These are phyloP conservation scores for Phlegmacium glaucopus DNA, from an alignment of 768 basidiomycete species.

Conservation along the genomic window DNA sequence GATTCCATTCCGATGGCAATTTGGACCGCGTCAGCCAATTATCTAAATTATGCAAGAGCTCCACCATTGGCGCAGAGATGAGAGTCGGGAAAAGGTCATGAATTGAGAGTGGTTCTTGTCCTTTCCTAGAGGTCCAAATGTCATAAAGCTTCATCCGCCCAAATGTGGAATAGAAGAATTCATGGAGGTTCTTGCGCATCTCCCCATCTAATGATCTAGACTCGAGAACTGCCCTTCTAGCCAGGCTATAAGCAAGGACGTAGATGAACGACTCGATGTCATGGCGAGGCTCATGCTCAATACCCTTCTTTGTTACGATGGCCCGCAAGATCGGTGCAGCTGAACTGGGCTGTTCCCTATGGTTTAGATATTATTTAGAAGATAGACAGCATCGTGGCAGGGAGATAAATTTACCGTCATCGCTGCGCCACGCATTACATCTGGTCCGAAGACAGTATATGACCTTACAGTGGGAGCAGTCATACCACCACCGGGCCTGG, in stretches of 20 bases:
- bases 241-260: background rate
- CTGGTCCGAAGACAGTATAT: constrained; percentile 4
- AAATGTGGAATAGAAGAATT: background rate
- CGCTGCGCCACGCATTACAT: constrained; percentile 11
- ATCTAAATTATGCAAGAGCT: background rate
- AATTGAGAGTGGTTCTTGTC: background rate
- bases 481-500: constrained; percentile 1
- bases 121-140: background rate
- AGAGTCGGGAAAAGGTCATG: background rate
- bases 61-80: background rate
- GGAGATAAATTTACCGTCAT: constrained; percentile 11
- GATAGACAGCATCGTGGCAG: background rate
- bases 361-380: background rate
- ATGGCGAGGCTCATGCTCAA: background rate
- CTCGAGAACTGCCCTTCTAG: background rate
- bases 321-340: constrained; percentile 9
- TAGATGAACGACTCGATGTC: constrained; percentile 2
- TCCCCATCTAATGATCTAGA: background rate
- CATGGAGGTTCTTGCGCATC: background rate
- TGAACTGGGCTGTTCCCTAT: constrained; percentile 21
- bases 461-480: constrained; percentile 4
- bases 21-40: too few relatives aligned
- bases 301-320: background rate
- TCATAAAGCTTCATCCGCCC: background rate
- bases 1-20: background rate